These are phyloP conservation scores for Penicillium crustosum DNA, from an alignment of 2,329 filamentous ascomycete species.

Conservation along the genomic window DNA sequence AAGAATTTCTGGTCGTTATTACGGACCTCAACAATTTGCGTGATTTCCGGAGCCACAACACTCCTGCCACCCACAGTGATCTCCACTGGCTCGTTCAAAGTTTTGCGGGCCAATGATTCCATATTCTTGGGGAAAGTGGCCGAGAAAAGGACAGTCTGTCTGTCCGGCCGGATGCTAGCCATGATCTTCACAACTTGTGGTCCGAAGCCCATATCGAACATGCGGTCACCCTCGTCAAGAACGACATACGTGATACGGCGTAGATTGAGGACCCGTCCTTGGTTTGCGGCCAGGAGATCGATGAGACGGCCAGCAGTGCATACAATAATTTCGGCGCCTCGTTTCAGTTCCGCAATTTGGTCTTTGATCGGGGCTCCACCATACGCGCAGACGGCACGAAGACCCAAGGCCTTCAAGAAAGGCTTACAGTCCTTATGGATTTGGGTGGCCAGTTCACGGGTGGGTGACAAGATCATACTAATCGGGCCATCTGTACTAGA, in stretches of 20 bases:
- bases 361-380: constrained; percentile 95
- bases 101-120: constrained; percentile 85
- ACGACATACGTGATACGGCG: constrained; percentile 89
- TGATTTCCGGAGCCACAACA: constrained; percentile 69
- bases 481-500: constrained; percentile 85
- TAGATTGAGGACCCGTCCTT: constrained; percentile 90
- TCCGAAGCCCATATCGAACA: constrained; percentile 99
- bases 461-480: constrained; percentile 87
- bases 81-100: constrained; percentile 79
- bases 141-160: constrained; percentile 93
- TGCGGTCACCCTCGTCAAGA: constrained; percentile 93
- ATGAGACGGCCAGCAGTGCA: constrained; percentile 95
- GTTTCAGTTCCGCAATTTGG: constrained; percentile 94
- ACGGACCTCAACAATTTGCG: constrained; percentile 85
- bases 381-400: constrained; percentile 89
- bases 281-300: constrained; percentile 88
- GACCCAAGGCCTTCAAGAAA: constrained; percentile 80
- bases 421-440: constrained; percentile 94
- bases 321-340: constrained; percentile 90
- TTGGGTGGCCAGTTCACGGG: constrained; percentile 87
- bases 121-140: constrained; percentile 95
- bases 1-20: constrained; percentile 81
- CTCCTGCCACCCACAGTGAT: constrained; percentile 88
- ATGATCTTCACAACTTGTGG: constrained; percentile 98
- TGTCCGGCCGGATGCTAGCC: constrained; percentile 83